These are phyloP conservation scores for Sicyos edulis DNA, from an alignment of 306 rosid genomes.

Conservation along the genomic window DNA sequence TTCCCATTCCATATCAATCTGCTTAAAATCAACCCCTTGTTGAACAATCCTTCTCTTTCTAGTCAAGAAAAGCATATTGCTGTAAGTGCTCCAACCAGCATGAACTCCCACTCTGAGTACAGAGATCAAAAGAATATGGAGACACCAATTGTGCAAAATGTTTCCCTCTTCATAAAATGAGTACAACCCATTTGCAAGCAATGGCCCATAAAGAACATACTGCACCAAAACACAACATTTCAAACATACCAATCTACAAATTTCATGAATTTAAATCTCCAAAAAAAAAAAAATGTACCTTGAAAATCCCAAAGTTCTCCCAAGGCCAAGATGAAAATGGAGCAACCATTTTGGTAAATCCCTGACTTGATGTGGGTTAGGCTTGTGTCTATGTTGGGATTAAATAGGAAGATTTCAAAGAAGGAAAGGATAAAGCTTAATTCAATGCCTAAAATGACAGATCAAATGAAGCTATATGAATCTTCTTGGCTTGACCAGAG, in stretches of 20 bases:
- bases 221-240: neutral
- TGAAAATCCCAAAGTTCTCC: no score
- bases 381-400: neutral
- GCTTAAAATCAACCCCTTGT: conserved; percentile 77
- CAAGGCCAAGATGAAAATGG: no score
- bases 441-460: no score
- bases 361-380: neutral
- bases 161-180: conserved; percentile 39
- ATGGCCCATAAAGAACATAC: conserved; percentile 31
- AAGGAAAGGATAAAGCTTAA: neutral
- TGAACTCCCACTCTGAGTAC: conserved; percentile 41
- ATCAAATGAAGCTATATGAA: neutral
- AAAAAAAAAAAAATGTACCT: conserved; percentile 34
- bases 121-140: conserved; percentile 49
- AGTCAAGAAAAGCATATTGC: conserved; percentile 60
- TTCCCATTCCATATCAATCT: conserved; percentile 80
- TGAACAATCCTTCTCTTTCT: conserved; percentile 48
- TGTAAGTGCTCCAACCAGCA: conserved; percentile 39
- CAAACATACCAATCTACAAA: neutral
- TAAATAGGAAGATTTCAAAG: neutral
- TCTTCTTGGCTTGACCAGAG: neutral
- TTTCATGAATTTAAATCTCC: neutral
- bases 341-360: conserved; percentile 43
- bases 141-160: conserved; percentile 44
- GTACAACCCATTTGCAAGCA: conserved; percentile 45